Percentiles rank a stretch among this genome's conserved stretches.
phyloP scores from a whole-genome alignment of 441 rosid genomes.

The Corymbia calophylla region DNA sequence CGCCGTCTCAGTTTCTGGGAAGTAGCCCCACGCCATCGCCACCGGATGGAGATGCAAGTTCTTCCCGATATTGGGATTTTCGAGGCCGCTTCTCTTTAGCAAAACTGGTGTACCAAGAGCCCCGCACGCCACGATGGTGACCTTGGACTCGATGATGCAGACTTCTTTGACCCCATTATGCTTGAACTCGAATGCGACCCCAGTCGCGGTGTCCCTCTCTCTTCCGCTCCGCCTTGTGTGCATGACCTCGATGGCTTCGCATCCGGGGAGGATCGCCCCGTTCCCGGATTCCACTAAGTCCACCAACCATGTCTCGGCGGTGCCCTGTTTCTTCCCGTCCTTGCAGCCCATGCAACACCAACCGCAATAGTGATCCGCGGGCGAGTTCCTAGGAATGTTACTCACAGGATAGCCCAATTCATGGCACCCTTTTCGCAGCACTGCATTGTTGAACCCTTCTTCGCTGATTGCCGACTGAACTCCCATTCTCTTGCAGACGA shows the following conservation, averaged over 20 bases:
- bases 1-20: slow-evolving; percentile 16
- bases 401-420: slow-evolving; percentile 52
- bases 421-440: slow-evolving; percentile 66
- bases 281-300: slow-evolving; percentile 68
- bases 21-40: slow-evolving; percentile 85
- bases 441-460: slow-evolving; percentile 63
- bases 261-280: slow-evolving; percentile 65
- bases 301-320: slow-evolving; percentile 74
- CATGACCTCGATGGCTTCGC: slow-evolving; percentile 47
- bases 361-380: slow-evolving; percentile 69
- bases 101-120: slow-evolving; percentile 60
- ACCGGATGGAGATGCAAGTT: slow-evolving; percentile 75
- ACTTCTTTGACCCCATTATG: slow-evolving; percentile 23
- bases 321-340: slow-evolving; percentile 69
- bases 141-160: slow-evolving; percentile 48
- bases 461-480: slow-evolving; percentile 55
- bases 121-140: slow-evolving; percentile 67
- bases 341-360: slow-evolving; percentile 83
- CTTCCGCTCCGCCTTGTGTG: slow-evolving; percentile 18
- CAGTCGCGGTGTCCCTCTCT: slow-evolving; percentile 29
- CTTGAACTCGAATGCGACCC: slow-evolving; percentile 43
- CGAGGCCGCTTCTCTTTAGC: slow-evolving; percentile 54
- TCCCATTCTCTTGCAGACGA: slow-evolving; percentile 63
- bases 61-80: slow-evolving; percentile 55
- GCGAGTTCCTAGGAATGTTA: slow-evolving; percentile 56